Evolutionary conservation across 306 rosid species (phyloP).

Genomic region (Pterocarpus macrocarpus): DNA sequence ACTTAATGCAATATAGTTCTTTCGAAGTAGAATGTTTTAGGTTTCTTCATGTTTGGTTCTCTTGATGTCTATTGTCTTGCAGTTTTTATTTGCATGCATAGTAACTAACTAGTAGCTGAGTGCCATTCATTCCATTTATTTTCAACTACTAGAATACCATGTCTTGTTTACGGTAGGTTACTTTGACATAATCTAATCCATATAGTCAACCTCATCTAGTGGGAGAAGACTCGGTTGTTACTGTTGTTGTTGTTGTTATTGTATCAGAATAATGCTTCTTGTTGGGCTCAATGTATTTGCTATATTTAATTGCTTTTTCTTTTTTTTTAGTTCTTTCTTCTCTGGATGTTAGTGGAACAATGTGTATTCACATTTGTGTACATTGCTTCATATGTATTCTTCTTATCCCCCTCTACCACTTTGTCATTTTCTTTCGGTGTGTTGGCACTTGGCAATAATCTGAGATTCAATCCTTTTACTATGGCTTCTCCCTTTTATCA

Average conservation of each 20-base stretch:
- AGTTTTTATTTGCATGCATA: neutral
- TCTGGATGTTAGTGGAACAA: neutral
- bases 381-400: no score
- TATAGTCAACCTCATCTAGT: no score
- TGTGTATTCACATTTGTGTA: no score
- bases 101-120: neutral
- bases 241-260: no score
- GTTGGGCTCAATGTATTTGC: no score
- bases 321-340: conserved; percentile 1
- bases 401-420: no score
- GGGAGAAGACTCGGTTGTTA: no score
- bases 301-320: neutral
- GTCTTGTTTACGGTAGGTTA: neutral
- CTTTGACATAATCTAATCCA: no score
- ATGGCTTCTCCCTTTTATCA: neutral
- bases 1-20: neutral
- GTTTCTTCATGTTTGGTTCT: conserved; percentile 25
- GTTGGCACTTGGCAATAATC: neutral
- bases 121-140: neutral
- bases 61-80: neutral
- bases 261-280: no score
- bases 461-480: neutral
- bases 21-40: conserved; percentile 3
- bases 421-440: neutral
- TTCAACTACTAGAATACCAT: neutral